phyloP scores from a whole-genome alignment of 2,329 filamentous ascomycete genomes.

The Fusarium drepaniforme region DNA sequence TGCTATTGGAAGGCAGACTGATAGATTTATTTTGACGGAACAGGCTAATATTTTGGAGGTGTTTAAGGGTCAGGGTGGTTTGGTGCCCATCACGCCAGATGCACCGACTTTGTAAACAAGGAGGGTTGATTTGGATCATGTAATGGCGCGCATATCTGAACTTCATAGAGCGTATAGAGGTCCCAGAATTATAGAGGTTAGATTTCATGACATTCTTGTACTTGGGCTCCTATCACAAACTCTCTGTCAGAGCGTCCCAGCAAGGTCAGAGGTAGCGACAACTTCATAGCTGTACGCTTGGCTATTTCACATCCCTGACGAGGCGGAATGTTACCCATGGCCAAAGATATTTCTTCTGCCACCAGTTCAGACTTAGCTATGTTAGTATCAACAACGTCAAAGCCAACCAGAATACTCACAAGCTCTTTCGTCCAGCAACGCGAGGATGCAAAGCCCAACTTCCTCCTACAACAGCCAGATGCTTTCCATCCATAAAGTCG shows the following conservation, averaged over 20 bases:
- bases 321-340: conserved; percentile 32
- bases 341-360: conserved; percentile 33
- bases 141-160: neutral
- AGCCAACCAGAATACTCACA: neutral
- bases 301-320: conserved; percentile 2
- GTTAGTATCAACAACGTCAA: neutral
- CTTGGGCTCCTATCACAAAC: no score
- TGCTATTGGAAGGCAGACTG: conserved; percentile 61
- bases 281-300: no score
- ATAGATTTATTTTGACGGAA: conserved; percentile 64
- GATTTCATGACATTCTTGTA: neutral
- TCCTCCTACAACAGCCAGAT: conserved; percentile 20
- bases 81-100: conserved; percentile 57
- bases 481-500: conserved; percentile 34
- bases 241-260: no score
- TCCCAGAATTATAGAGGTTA: neutral
- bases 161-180: neutral
- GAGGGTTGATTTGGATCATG: neutral
- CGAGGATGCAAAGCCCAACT: conserved; percentile 31
- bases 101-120: conserved; percentile 21
- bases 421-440: conserved; percentile 23
- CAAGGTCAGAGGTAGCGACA: no score
- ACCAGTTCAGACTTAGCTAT: conserved; percentile 24
- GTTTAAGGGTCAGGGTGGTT: conserved; percentile 61
- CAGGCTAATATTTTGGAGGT: conserved; percentile 64